Evolutionary conservation across 2,329 filamentous ascomycete species (phyloP), one percentile per base, ranked within the genome.

Genomic region (Alternaria tenuissima): DNA sequence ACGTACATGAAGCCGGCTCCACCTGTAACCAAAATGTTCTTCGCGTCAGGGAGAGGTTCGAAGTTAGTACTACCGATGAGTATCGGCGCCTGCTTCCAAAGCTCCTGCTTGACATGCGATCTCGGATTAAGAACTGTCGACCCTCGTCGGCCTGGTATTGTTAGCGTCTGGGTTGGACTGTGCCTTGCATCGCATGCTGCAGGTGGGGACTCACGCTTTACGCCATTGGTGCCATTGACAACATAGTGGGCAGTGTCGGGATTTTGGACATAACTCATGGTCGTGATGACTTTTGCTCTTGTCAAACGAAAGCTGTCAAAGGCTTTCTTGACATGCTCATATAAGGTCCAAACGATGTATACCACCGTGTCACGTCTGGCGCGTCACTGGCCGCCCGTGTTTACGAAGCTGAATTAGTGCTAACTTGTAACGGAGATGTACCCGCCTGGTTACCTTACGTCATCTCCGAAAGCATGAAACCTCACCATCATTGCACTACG

Each of bases 1-100:
- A 72, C 89, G 78, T 83, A 93, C 91, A 94, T 94, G 83, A 95
- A 95, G 68, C 92, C 92, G 63, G 91, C 91, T 55, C 91, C 92
- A 51, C 92, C 92, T 20, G 92, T 94, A 64, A 95, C 86, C 85
- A 94, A 89, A 70, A 94, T 93, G 73, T 93, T 94, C 78, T 87
- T 90, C 55, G 91, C 88, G 77, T 90, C 88, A 24, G 84, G 81
- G 5, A 89, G 81, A 43, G 90, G 88, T 71, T 89, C 86, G 68
- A 91, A 94, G 65, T 86, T 88, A 61, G 90, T 92, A 66, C 84
- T 88, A 36, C 91, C 91, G 11, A 77, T 88, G 55, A 93, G 82
- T 28, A 92, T 76, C 18, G 91, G 91, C 2, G 91, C 90, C 49
- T 89, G 84, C 70, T 88, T 88, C 89, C 90, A 93, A 61, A 91